phyloP scores from a whole-genome alignment of 805 yeast genomes.

The Sugiyamaella qingdaonensis region DNA sequence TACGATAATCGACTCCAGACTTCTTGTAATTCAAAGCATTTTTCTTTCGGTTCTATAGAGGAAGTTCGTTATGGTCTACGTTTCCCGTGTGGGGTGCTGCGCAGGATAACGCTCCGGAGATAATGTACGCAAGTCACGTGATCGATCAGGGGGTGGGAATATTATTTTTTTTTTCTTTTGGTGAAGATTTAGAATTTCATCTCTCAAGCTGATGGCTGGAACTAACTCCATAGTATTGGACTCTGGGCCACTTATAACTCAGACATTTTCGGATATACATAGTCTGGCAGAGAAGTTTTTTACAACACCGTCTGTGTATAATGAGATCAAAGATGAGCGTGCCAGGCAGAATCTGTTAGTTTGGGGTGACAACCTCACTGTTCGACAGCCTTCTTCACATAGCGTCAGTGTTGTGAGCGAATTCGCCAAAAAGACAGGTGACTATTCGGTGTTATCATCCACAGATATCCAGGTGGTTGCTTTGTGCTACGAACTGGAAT shows the following conservation, averaged over 20 bases:
- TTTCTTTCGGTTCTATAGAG: not conserved
- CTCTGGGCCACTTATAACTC: conserved; percentile 93
- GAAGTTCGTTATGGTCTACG: not conserved
- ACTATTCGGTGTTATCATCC: conserved; percentile 75
- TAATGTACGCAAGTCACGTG: not conserved
- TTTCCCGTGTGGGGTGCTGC: not conserved
- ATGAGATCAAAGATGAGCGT: conserved; percentile 81
- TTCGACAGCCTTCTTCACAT: conserved; percentile 70
- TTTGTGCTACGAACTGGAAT: conserved; percentile 80
- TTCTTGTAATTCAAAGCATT: not conserved
- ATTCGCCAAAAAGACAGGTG: conserved; percentile 89
- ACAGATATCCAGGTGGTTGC: conserved; percentile 94
- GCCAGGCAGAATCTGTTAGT: conserved; percentile 73
- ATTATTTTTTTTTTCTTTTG: not conserved
- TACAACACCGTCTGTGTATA: conserved; percentile 88
- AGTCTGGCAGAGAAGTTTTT: conserved; percentile 66
- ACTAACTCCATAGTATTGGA: conserved; percentile 67
- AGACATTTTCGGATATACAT: conserved; percentile 68
- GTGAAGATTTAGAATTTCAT: not conserved
- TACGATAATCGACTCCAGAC: not conserved
- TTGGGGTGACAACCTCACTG: conserved; percentile 70
- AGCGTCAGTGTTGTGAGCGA: conserved; percentile 61
- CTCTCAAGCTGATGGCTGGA: not conserved
- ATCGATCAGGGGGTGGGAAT: not conserved
- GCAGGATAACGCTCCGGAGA: not conserved